Base-by-base conservation (phyloP, 2,329 filamentous ascomycete species). In the Aspergillus ustus region DNA sequence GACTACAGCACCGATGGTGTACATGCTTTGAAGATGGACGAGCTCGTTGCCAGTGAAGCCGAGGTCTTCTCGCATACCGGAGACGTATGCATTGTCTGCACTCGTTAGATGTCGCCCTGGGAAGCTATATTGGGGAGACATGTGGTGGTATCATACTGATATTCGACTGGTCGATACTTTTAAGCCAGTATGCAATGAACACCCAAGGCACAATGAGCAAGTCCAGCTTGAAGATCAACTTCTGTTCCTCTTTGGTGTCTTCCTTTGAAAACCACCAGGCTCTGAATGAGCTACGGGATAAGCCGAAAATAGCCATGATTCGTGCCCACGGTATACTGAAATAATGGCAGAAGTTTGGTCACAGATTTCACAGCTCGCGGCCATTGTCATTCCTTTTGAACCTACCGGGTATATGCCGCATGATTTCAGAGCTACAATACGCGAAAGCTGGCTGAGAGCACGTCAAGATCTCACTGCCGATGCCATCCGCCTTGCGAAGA, bases 121-220 rank as follows among this genome's bases (percentile, higher is more conserved):
- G 4, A 4, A 25, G 25, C 43, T 49, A 11, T 50, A 13, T 43
- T 2, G 8, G 25, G 28, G 22, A 28, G 43, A 31, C 49, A 28
- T 60, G 52, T n/a, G 4, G 52, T n/a, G 4, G 6, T 25, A 11
- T 17, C 76, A 52, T 64, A 85, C 82, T 85, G 54, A 85, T 77
- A 59, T 85, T 85, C 3, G 81, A 74, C 64, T 85, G 83, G 63
- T 85, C 83, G 7, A 87, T 79, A 61, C 85, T 84, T 68, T 85
- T 86, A 53, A 82, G 79, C 81, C 83, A 87, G 63, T 85, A 86
- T 0, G 81, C 78, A 2, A 87, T 69, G 49, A 86, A 82, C 0
- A 83, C 83, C 66, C 85, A 87, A 0, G 84, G 83, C 0, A 87
- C 80, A 43, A 87, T 83, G 1, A 86, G 70, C 0, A 83, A 69